phyloP scores from a whole-genome alignment of 495 filamentous ascomycete genomes.

The Friedmanniomyces simplex region DNA sequence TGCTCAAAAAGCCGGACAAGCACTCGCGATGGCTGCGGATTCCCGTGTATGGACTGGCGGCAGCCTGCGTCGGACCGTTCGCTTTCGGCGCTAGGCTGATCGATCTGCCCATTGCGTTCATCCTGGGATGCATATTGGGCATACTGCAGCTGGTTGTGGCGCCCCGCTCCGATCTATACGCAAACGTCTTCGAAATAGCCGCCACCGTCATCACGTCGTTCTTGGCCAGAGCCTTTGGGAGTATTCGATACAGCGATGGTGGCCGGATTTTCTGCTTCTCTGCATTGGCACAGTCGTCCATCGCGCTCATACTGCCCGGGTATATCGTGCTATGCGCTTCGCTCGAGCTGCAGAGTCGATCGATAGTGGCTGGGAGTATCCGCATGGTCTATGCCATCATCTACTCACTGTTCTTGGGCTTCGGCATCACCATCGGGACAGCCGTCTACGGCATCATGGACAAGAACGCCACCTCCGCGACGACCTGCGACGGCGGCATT shows the following conservation, averaged over 20 bases:
- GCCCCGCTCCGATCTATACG: constrained; percentile 66
- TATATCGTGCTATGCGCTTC: constrained; percentile 74
- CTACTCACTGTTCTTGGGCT: constrained; percentile 92
- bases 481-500: constrained; percentile 58
- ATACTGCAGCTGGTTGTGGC: constrained; percentile 71
- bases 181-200: constrained; percentile 86
- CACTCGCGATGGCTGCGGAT: constrained; percentile 64
- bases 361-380: constrained; percentile 80
- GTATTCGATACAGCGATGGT: constrained; percentile 48
- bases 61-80: constrained; percentile 72
- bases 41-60: constrained; percentile 73
- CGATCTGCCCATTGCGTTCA: constrained; percentile 77
- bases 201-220: constrained; percentile 86
- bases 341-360: constrained; percentile 77
- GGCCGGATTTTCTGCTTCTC: constrained; percentile 81
- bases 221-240: constrained; percentile 77
- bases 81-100: constrained; percentile 80
- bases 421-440: constrained; percentile 90
- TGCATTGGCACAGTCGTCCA: constrained; percentile 77
- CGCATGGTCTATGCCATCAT: constrained; percentile 95
- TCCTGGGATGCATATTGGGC: constrained; percentile 75
- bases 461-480: constrained; percentile 57
- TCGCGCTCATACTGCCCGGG: constrained; percentile 85
- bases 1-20: constrained; percentile 52
- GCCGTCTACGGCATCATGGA: constrained; percentile 81